phyloP scores from a whole-genome alignment of 1,284 basidiomycete species.

The Ustilago esculenta region DNA sequence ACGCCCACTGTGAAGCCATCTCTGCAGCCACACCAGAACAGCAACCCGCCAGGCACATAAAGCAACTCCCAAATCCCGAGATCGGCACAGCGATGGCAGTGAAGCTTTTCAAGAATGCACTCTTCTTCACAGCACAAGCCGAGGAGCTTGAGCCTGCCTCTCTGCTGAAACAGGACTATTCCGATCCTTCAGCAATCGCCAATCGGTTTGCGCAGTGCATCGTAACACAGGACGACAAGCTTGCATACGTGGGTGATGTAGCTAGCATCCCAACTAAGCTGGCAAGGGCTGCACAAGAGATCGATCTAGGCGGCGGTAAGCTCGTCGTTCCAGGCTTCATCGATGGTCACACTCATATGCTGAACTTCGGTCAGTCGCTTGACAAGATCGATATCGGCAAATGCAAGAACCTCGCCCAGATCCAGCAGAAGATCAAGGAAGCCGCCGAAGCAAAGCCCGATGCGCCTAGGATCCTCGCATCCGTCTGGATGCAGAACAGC shows the following conservation, averaged over 20 bases:
- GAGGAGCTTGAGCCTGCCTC: slow-evolving; percentile 26
- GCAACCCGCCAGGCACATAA: too few relatives aligned
- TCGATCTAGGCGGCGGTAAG: slow-evolving; percentile 34
- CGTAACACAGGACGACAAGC: slow-evolving; percentile 21
- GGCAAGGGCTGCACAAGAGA: neutral
- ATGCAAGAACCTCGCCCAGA: slow-evolving; percentile 41
- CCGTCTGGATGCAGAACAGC: slow-evolving; percentile 47
- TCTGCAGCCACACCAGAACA: too few relatives aligned
- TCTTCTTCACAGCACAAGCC: slow-evolving; percentile 42
- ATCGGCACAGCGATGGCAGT: slow-evolving; percentile 15
- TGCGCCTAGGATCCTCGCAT: slow-evolving; percentile 33
- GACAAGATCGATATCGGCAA: slow-evolving; percentile 43
- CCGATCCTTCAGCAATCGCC: slow-evolving; percentile 10
- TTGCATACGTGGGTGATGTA: slow-evolving; percentile 30
- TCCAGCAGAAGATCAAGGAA: slow-evolving; percentile 31
- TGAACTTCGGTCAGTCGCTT: slow-evolving; percentile 43
- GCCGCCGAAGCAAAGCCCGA: slow-evolving; percentile 32
- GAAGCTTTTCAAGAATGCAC: slow-evolving; percentile 37
- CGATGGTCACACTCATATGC: slow-evolving; percentile 45
- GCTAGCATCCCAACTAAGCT: slow-evolving; percentile 8
- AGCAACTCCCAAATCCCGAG: too few relatives aligned
- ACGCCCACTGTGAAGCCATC: neutral
- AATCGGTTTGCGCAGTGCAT: slow-evolving; percentile 39
- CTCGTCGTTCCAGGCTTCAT: slow-evolving; percentile 49
- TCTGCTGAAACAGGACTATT: slow-evolving; percentile 30